Conservation (phyloP, 2,329 filamentous ascomycete genomes). For the Neonectria sp. region DNA sequence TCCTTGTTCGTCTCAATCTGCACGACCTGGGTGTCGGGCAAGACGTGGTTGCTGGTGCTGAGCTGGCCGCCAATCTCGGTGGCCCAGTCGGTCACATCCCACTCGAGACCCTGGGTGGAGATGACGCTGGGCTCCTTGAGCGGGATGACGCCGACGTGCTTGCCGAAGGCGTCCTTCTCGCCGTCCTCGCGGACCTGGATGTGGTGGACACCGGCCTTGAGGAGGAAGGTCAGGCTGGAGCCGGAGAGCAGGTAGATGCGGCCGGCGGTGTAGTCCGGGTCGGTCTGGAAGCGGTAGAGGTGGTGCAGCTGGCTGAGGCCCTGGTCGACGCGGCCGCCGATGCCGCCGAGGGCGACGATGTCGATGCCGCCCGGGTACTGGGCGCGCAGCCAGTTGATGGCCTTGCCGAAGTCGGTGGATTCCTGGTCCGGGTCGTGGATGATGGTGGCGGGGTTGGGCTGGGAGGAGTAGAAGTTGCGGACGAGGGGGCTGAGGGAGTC, state of each 20-base stretch:
- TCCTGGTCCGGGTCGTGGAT: constrained; percentile 85
- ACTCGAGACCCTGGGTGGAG: constrained; percentile 85
- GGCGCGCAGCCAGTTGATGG: constrained; percentile 71
- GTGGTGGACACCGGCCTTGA: constrained; percentile 77
- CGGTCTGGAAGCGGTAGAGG: constrained; percentile 75
- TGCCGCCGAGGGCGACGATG: constrained; percentile 86
- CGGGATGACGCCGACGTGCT: constrained; percentile 89
- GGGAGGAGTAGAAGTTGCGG: constrained; percentile 75
- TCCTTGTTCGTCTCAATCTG: constrained; percentile 74
- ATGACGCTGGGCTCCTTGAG: constrained; percentile 85
- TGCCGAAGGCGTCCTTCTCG: constrained; percentile 73
- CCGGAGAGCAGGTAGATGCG: constrained; percentile 85
- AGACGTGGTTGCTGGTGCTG: constrained; percentile 86
- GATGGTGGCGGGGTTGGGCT: constrained; percentile 68
- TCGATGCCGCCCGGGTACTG: constrained; percentile 60
- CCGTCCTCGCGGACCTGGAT: constrained; percentile 74
- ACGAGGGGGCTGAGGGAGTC: constrained; percentile 82
- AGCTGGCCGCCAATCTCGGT: constrained; percentile 81
- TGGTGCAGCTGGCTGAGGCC: constrained; percentile 92
- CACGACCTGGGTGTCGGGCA: constrained; percentile 71
- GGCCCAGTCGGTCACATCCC: constrained; percentile 89
- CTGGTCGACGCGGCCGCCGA: constrained; percentile 94
- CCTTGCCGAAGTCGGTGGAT: constrained; percentile 93
- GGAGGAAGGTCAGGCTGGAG: constrained; percentile 85
- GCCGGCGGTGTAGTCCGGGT: constrained; percentile 65